Conservation (phyloP, 306 rosid genomes). For the Quercus ilex region DNA sequence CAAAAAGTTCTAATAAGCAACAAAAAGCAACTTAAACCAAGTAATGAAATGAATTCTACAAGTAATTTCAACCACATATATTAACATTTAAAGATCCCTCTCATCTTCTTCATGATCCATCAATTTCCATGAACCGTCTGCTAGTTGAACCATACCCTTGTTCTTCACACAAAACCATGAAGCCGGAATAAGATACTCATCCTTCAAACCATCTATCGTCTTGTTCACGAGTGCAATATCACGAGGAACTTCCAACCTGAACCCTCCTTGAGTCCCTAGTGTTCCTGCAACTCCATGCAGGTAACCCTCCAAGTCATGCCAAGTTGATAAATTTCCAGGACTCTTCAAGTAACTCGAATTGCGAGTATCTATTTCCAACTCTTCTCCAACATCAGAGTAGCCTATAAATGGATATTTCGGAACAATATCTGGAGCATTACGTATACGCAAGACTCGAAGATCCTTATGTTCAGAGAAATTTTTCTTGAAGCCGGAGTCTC, state of each 20-base stretch:
- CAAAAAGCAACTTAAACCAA: too few species aligned
- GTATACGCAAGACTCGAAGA: constrained; percentile 41
- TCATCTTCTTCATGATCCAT: constrained; percentile 50
- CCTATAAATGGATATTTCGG: constrained; percentile 74
- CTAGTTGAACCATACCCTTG: constrained; percentile 84
- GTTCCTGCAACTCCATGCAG: constrained; percentile 91
- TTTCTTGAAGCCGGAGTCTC: constrained; percentile 54
- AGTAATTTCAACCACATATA: not conserved
- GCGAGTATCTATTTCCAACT: constrained; percentile 51
- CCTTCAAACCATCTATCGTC: constrained; percentile 44
- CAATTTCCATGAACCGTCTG: constrained; percentile 81
- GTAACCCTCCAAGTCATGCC: constrained; percentile 83
- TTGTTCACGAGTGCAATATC: constrained; percentile 71
- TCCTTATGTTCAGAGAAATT: constrained; percentile 32
- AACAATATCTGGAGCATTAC: constrained; percentile 63
- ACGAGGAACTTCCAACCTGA: constrained; percentile 55
- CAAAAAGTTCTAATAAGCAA: too few species aligned
- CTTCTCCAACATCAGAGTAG: constrained; percentile 66
- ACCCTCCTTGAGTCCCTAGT: constrained; percentile 54
- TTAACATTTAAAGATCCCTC: not conserved
- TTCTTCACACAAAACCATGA: constrained; percentile 64
- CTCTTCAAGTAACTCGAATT: constrained; percentile 67
- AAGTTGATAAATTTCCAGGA: constrained; percentile 53
- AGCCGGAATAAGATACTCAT: constrained; percentile 58
- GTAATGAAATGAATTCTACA: not conserved